Evolutionary conservation across 495 filamentous ascomycete genomes (phyloP), one percentile per base, ranked within the genome.

Genomic region (Bacidia rubella): DNA sequence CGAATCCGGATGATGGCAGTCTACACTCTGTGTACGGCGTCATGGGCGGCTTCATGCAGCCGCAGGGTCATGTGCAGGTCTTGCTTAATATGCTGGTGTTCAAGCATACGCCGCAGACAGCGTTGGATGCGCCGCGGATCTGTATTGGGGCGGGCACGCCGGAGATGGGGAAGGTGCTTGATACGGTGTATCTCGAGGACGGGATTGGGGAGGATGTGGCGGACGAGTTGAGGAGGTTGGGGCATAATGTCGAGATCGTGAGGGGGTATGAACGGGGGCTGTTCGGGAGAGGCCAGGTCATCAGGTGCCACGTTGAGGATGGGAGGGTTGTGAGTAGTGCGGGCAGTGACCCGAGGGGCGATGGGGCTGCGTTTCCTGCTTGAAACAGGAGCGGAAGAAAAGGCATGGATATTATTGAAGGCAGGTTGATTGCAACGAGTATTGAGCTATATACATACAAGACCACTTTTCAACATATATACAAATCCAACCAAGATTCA

Each of bases 1-100:
- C 92, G 2, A 85, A 88, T 55, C 61, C 77, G 1, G 71, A 68
- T 15, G 87, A 90, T 57, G 75, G 74, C 19, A 79, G 71, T 17
- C 66, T 98, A 53, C 84, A 95, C 62, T 80, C 78, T 38, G 86
- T 95, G 0, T 94, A 87, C 57, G 93, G 92, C 44, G 89, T 95
- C 46, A 97, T 97, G 92, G 92, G 92, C 55, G 92, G 92, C 27
- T 95, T 90, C 67, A 97, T 98, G 93, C 92, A 98, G 71, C 92
- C 92, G 0, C 92, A 97, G 70, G 92, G 92, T 10, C 92, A 98
- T 62, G 86, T 97, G 12, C 92, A 98, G 66, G 87, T 96, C 2
- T 68, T 98, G 48, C 74, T 97, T 7, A 95, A 94, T 53, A 87
- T 93, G 79, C 66, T 94, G 2, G 80, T 84, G 0, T 95, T 92